Evolutionary conservation across 129 eudicot genomes (phyloP), one percentile per base, ranked within the genome.

Genomic region (Flaveria trinervia): DNA sequence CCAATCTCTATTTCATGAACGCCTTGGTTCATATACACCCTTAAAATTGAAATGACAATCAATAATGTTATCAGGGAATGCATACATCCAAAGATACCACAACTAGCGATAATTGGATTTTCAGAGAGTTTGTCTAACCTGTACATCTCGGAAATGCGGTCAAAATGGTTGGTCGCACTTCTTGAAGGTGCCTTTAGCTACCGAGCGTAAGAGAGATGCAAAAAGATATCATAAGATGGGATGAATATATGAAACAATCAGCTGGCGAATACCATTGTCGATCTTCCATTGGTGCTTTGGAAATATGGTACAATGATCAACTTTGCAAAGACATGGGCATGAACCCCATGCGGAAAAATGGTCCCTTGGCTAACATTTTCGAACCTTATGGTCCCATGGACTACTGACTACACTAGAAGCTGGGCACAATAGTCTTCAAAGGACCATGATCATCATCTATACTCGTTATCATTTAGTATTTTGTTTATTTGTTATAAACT

Each of bases 281-380:
- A 62, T 75, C 85, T 7, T 83, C 90, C 18, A 71, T 90, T 74
- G 86, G 75, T 28, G 86, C 79, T 9, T 56, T 83, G 7, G 86
- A 85, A 18, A 85, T 89, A 44, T 90, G 92, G 92, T 85, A 87
- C 69, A 87, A 87, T 73, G 92, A 90, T 80, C 88, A 85, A 49
- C 57, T 90, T 20, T 88, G 88, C 82, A 79, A 76, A 71, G 93
- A 88, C 72, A 86, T 86, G 83, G 88, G 84, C 4, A 73, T 80
- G 77, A 83, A 83, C 20, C 90, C 74, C 0, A 76, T 76, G 69
- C 79, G 88, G 69, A 90, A 87, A 71, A 84, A 87, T 52, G 85
- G 90, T 15, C 48, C 68, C 64, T 67, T 83, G 55, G 75, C 88
- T 7, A 89, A 90, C 28, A n/a, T 85, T 68, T 85, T 90, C 64